Conservation (phyloP, 225 moss, liverwort and hornwort species). For the Sphagnum contortum region DNA sequence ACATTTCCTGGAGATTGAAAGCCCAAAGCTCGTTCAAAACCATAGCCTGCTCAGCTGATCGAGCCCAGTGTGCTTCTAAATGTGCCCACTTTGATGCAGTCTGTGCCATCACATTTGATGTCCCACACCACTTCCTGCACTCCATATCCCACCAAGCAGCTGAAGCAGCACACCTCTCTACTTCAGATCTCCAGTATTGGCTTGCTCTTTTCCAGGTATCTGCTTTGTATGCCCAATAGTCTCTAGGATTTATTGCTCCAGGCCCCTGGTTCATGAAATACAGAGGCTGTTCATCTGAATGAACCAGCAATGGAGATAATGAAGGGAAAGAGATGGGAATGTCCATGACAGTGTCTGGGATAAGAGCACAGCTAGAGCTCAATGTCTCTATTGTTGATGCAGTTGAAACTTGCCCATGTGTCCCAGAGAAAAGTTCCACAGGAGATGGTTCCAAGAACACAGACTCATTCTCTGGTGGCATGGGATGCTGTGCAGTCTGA, state of each 20-base stretch:
- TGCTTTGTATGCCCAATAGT: conserved; percentile 8
- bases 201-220: conserved; percentile 6
- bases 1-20: conserved; percentile 7
- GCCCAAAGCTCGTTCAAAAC: conserved; percentile 10
- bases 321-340: too few relatives aligned
- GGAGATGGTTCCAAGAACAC: neutral
- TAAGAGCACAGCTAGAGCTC: neutral
- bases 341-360: too few relatives aligned
- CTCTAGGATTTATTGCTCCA: neutral
- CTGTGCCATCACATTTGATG: conserved; percentile 1
- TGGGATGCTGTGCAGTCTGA: too few relatives aligned
- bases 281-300: too few relatives aligned
- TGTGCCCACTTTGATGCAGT: conserved; percentile 1
- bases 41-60: conserved; percentile 4
- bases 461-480: neutral
- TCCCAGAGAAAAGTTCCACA: neutral
- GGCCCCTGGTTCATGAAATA: too few relatives aligned
- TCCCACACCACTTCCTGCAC: neutral
- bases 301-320: too few relatives aligned
- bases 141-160: conserved; percentile 7
- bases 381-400: neutral
- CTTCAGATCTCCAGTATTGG: conserved; percentile 4
- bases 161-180: conserved; percentile 3
- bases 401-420: too few relatives aligned
- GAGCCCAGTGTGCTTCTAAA: conserved; percentile 5